phyloP scores from a whole-genome alignment of 306 rosid species.

The Neltuma alba region DNA sequence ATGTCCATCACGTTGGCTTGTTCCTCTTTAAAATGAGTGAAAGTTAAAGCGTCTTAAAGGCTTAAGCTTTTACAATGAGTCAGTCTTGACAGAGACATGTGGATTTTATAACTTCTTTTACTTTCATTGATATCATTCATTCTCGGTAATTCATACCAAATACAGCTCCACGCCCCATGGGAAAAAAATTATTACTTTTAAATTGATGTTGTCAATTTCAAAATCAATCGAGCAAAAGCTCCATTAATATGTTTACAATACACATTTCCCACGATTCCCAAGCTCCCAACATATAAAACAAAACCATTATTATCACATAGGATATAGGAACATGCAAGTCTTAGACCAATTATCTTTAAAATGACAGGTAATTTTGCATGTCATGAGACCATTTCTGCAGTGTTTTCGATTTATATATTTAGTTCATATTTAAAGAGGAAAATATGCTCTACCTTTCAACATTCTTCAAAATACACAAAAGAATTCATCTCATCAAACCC shows the following conservation, averaged over 20 bases:
- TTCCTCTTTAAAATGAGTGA: neutral
- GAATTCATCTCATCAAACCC: neutral
- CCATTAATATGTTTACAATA: neutral
- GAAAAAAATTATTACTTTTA: neutral
- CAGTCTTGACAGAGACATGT: neutral
- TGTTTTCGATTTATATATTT: neutral
- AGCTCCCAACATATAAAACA: neutral
- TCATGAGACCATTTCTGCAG: neutral
- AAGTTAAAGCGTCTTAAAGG: constrained; percentile 3
- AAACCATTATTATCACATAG: neutral
- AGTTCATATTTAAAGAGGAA: neutral
- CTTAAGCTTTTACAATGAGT: neutral
- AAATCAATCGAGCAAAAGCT: neutral
- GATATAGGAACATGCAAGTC: neutral
- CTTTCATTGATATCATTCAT: neutral
- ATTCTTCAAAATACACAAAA: neutral
- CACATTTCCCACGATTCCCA: neutral
- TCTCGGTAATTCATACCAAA: neutral
- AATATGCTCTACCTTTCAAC: neutral
- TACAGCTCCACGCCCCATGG: neutral
- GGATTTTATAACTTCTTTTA: constrained; percentile 11
- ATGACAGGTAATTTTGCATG: neutral
- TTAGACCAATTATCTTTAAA: constrained; percentile 1
- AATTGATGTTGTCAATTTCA: neutral
- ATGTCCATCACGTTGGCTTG: neutral